phyloP scores from a whole-genome alignment of 2,329 filamentous ascomycete species.

The Microdochium nivale region DNA sequence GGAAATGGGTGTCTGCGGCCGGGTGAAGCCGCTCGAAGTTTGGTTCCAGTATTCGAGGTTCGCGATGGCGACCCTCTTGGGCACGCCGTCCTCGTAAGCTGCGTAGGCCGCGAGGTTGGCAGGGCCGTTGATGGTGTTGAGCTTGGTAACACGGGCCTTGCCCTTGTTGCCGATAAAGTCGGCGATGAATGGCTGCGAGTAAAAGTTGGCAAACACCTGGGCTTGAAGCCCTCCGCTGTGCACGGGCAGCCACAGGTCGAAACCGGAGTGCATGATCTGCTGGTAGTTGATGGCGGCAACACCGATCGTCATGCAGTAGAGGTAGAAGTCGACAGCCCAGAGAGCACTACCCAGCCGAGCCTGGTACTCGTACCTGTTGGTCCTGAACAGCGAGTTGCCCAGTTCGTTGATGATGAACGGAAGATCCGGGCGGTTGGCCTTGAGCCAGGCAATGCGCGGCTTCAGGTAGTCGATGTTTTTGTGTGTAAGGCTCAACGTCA shows the following conservation, averaged over 20 bases:
- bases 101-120: slow-evolving; percentile 19
- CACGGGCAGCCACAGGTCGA: slow-evolving; percentile 20
- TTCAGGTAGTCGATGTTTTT: slow-evolving; percentile 18
- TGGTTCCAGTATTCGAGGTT: slow-evolving; percentile 27
- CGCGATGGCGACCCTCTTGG: slow-evolving; percentile 19
- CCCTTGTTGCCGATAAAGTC: slow-evolving; percentile 24
- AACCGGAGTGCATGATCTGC: slow-evolving; percentile 25
- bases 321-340: slow-evolving; percentile 27
- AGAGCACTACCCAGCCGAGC: slow-evolving; percentile 24
- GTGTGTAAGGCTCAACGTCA: slow-evolving; percentile 19
- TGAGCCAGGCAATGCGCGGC: slow-evolving; percentile 22
- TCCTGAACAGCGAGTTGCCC: slow-evolving; percentile 22
- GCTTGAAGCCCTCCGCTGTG: slow-evolving; percentile 16
- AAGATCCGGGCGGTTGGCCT: slow-evolving; percentile 18
- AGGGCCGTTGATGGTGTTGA: slow-evolving; percentile 7
- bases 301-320: slow-evolving; percentile 24
- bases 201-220: slow-evolving; percentile 25
- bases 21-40: slow-evolving; percentile 14
- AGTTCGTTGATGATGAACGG: slow-evolving; percentile 25
- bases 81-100: slow-evolving; percentile 18
- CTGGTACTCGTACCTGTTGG: slow-evolving; percentile 22
- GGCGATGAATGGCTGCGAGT: slow-evolving; percentile 25
- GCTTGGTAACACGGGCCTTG: slow-evolving; percentile 15
- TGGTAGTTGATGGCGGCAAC: slow-evolving; percentile 26
- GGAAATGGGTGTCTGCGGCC: slow-evolving; percentile 13